Percentiles rank a stretch among this genome's conserved stretches.
Conservation (phyloP, 768 basidiomycete genomes). For the Paxillus involutus region DNA sequence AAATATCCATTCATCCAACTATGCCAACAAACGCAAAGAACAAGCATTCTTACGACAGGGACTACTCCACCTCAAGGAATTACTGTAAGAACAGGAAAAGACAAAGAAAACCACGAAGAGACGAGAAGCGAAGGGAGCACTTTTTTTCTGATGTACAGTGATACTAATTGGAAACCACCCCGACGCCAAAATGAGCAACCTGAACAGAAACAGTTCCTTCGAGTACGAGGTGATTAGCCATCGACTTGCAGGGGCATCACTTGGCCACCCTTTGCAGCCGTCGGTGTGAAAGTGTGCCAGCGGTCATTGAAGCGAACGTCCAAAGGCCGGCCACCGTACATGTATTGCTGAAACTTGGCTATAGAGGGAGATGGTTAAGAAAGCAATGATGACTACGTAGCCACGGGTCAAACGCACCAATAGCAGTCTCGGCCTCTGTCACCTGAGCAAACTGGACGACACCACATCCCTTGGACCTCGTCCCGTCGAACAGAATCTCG, state of each 20-base stretch:
- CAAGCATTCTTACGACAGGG: not conserved
- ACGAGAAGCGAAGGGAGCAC: not conserved
- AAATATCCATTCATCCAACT: slow-evolving; percentile 3
- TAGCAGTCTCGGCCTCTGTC: slow-evolving; percentile 90
- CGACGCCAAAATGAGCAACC: not conserved
- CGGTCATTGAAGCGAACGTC: slow-evolving; percentile 95
- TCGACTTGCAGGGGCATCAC: slow-evolving; percentile 67
- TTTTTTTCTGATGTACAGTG: not conserved
- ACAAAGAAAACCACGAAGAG: not conserved
- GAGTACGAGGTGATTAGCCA: slow-evolving; percentile 12
- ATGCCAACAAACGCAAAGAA: not conserved
- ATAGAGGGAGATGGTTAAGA: slow-evolving; percentile 2
- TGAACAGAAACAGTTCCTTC: not conserved
- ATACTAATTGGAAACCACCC: not conserved
- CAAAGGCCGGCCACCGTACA: slow-evolving; percentile 88
- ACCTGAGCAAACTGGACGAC: slow-evolving; percentile 93
- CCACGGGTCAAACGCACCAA: slow-evolving; percentile 48
- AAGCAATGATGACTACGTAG: not conserved
- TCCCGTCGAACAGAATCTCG: slow-evolving; percentile 91
- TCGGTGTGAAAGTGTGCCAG: slow-evolving; percentile 91
- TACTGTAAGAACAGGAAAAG: not conserved
- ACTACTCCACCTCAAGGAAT: not conserved
- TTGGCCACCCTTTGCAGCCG: slow-evolving; percentile 86
- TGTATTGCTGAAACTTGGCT: slow-evolving; percentile 95
- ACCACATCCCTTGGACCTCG: slow-evolving; percentile 91